phyloP scores from a whole-genome alignment of 2,329 filamentous ascomycete genomes.

The Trichoderma cornu-damae region DNA sequence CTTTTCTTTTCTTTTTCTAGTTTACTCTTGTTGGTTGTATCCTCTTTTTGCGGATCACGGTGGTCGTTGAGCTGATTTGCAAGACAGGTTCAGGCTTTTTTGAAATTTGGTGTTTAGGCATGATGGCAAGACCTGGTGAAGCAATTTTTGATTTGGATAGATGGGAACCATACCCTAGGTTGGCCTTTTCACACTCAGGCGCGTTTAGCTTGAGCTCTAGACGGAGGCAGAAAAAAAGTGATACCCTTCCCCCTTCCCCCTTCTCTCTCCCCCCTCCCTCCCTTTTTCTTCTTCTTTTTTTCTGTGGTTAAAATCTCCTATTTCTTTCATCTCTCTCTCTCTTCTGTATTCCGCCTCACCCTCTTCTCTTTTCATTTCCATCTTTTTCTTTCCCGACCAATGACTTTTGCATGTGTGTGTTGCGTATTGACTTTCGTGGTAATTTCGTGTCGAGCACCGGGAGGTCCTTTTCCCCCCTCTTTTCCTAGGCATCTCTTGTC shows the following conservation, averaged over 20 bases:
- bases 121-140: constrained; percentile 1
- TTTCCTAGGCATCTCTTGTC: neutral
- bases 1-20: neutral
- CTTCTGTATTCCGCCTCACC: no score
- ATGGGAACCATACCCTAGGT: constrained; percentile 11
- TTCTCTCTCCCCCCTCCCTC: neutral
- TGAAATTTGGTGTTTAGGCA: neutral
- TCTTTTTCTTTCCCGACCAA: neutral
- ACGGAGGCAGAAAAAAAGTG: constrained; percentile 15
- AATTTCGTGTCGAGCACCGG: neutral
- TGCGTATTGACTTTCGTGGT: neutral
- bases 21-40: neutral
- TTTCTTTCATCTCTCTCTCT: no score
- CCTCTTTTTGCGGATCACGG: neutral
- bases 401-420: neutral
- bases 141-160: constrained; percentile 7
- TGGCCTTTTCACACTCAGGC: constrained; percentile 4
- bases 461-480: neutral
- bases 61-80: neutral
- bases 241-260: constrained; percentile 12
- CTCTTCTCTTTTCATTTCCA: neutral
- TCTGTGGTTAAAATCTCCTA: neutral
- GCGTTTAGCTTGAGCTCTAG: constrained; percentile 6
- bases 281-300: neutral
- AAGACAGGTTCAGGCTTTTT: neutral